Base-by-base conservation (phyloP, 805 yeast genomes). In the Starmerella sirachaensis region DNA sequence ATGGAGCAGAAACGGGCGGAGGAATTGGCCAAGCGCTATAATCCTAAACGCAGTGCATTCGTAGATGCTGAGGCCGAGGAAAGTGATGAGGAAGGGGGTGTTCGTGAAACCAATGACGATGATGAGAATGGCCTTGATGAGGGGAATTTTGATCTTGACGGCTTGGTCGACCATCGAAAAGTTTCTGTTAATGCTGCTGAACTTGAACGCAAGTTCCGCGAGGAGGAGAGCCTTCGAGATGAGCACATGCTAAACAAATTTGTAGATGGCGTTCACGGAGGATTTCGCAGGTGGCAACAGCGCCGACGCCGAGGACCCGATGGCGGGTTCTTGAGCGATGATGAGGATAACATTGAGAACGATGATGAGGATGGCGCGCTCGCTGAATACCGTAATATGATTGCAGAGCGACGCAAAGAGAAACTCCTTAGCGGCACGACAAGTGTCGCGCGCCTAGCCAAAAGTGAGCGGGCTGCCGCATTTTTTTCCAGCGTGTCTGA, bases 61-160 rank as follows among this genome's bases (percentile, higher is more conserved):
- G 31, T 50, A 3, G 54, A 50, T 17, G 45, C 34, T 20, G 46
- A 50, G 37, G 54, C 54, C 16, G 49, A 46, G 27, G 52, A 48
- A 24, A 46, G 51, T 23, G 53, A 48, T 6, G 53, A 48, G 14
- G 53, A 48, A 19, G 39, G 42, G 8, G 46, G 45, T 2, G 29
- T 38, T 8, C 35, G 31, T 4, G 25, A 19, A n/a, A 6, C 13
- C 8, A 29, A 26, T 1, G 42, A 19, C 9, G 40, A 40, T 10
- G 40, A 38, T 14, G 42, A 41, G n/a, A 38, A 34, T 14, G 48
- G 35, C 23, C 38, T 35, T 18, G 50, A 39, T 10, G 35, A 32
- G n/a, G 48, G 29, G 5, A 38, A 27, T 7, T 37, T 18, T 2
- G 51, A 41, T 6, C 35, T 48, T 8, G 47, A 29, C 14, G 51